Evolutionary conservation across 768 basidiomycete genomes (phyloP).

Genomic region (Calocybe cyanea): DNA sequence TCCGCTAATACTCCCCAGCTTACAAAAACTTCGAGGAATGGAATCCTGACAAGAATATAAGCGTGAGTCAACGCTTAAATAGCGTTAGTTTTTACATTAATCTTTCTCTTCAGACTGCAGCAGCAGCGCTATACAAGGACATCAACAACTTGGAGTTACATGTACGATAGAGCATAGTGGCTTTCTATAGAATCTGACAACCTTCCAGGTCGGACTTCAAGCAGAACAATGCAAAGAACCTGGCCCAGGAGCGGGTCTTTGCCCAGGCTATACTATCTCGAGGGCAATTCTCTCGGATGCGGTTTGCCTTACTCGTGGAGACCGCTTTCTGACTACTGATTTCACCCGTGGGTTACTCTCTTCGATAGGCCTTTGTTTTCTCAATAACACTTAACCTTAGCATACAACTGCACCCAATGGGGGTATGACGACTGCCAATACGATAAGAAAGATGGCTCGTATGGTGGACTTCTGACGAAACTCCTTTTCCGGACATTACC

Average conservation of each 20-base stretch:
- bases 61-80: constrained; percentile 32
- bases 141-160: constrained; percentile 81
- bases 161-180: constrained; percentile 31
- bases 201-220: constrained; percentile 50
- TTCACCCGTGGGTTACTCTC: constrained; percentile 57
- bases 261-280: constrained; percentile 81
- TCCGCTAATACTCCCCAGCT: constrained; percentile 34
- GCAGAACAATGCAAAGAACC: constrained; percentile 69
- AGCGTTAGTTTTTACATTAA: not conserved
- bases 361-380: not conserved
- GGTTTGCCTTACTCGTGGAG: constrained; percentile 70
- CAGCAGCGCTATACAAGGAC: constrained; percentile 61
- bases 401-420: constrained; percentile 75
- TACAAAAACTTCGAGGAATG: constrained; percentile 66
- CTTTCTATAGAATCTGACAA: not conserved
- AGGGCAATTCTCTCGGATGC: constrained; percentile 83
- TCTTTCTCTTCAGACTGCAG: constrained; percentile 43
- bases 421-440: constrained; percentile 70
- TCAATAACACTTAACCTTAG: constrained; percentile 26
- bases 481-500: constrained; percentile 73
- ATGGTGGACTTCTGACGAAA: constrained; percentile 71
- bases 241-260: constrained; percentile 68
- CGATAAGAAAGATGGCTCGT: constrained; percentile 63
- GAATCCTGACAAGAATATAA: constrained; percentile 59
- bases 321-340: constrained; percentile 74